These are phyloP conservation scores for Apiospora arundinis DNA, from an alignment of 2,329 filamentous ascomycete species.

Conservation along the genomic window DNA sequence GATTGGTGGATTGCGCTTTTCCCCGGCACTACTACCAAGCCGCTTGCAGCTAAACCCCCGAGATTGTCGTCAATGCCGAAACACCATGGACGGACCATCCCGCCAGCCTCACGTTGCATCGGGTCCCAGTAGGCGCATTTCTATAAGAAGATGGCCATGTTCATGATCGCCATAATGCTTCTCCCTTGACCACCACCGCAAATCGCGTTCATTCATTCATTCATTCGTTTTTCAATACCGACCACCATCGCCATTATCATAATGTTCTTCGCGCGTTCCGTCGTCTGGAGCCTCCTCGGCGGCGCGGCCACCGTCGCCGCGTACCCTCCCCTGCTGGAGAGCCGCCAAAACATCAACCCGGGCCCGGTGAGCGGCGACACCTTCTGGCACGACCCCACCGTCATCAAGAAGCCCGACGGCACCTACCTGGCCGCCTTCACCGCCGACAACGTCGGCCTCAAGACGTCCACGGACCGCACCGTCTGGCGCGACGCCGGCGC, in stretches of 20 bases:
- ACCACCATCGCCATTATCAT: not conserved
- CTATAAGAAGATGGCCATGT: not conserved
- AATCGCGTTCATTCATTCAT: not conserved
- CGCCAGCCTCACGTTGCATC: not conserved
- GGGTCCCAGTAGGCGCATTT: not conserved
- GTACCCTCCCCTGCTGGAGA: not conserved
- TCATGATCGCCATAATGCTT: not conserved
- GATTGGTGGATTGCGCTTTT: slow-evolving; percentile 1
- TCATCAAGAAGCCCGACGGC: slow-evolving; percentile 18
- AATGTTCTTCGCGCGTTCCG: not conserved
- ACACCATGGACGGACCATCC: not conserved
- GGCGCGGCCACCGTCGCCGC: slow-evolving; percentile 12
- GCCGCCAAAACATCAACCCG: slow-evolving; percentile 3
- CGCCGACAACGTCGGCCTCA: slow-evolving; percentile 9
- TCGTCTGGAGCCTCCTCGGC: not conserved
- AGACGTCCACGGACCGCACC: slow-evolving; percentile 19
- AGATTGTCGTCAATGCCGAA: not conserved
- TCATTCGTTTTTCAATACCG: not conserved
- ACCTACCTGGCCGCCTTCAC: slow-evolving; percentile 18
- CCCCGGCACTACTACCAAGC: not conserved
- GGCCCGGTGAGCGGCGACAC: slow-evolving; percentile 14
- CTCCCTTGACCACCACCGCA: not conserved
- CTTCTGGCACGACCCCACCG: slow-evolving; percentile 20
- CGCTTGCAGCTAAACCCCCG: not conserved
- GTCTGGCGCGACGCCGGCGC: slow-evolving; percentile 12